Conservation (phyloP, 164 flowering plant species). For the Dillenia suffruticosa region DNA sequence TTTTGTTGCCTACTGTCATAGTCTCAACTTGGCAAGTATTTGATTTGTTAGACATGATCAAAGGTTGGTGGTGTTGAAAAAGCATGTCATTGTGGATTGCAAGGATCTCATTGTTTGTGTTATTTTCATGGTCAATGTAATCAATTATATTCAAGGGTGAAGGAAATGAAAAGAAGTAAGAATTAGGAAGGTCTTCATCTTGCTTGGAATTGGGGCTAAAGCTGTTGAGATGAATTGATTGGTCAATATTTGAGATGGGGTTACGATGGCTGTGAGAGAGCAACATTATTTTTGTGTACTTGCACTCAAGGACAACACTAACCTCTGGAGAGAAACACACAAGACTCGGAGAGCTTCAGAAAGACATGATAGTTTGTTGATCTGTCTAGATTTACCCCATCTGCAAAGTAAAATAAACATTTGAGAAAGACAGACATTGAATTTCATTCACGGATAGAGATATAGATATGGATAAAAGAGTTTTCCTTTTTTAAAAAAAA, state of each 20-base stretch:
- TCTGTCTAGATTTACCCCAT: too few species aligned
- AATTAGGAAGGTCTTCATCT: constrained; percentile 2
- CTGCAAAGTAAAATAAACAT: too few species aligned
- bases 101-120: not conserved
- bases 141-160: constrained; percentile 4
- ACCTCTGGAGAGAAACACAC: not conserved
- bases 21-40: not conserved
- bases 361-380: too few species aligned
- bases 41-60: not conserved
- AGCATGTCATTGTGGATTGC: constrained; percentile 13
- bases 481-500: too few species aligned
- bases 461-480: too few species aligned
- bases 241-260: constrained; percentile 1
- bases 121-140: not conserved
- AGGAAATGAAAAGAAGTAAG: constrained; percentile 14
- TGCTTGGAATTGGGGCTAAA: constrained; percentile 13
- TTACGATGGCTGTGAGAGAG: constrained; percentile 16
- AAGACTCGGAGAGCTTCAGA: too few species aligned
- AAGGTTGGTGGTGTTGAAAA: not conserved
- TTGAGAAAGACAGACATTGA: too few species aligned
- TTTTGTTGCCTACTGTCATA: not conserved
- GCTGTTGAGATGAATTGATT: constrained; percentile 15
- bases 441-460: too few species aligned
- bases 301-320: constrained; percentile 13
- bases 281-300: constrained; percentile 26